phyloP scores from a whole-genome alignment of 1,139 yeast species.

The Candida sp. region DNA sequence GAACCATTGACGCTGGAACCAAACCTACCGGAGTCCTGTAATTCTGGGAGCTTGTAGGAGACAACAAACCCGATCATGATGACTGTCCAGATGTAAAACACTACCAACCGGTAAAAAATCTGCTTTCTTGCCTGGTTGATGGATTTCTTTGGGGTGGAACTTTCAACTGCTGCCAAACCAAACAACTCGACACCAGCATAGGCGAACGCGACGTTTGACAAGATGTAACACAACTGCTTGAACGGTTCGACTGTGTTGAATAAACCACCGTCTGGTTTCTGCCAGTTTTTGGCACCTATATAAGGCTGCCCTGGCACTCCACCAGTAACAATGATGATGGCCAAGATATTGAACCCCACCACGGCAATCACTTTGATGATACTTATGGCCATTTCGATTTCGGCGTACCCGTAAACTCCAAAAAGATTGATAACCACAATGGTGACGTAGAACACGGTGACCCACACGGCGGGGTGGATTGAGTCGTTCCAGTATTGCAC shows the following conservation, averaged over 20 bases:
- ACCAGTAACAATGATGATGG: constrained; percentile 33
- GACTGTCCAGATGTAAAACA: constrained; percentile 33
- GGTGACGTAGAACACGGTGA: constrained; percentile 32
- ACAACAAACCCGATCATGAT: constrained; percentile 37
- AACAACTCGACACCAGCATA: constrained; percentile 34
- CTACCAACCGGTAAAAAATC: constrained; percentile 37
- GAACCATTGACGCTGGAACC: constrained; percentile 34
- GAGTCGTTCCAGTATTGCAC: constrained; percentile 31
- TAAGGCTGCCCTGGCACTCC: constrained; percentile 33
- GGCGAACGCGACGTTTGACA: constrained; percentile 29
- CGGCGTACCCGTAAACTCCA: constrained; percentile 42
- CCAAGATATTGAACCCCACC: constrained; percentile 33
- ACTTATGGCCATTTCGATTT: constrained; percentile 35
- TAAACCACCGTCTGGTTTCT: constrained; percentile 32
- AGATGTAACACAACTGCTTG: constrained; percentile 26
- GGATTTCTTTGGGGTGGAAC: constrained; percentile 34
- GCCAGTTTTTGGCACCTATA: constrained; percentile 40
- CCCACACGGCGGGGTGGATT: constrained; percentile 34
- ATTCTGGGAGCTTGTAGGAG: constrained; percentile 25
- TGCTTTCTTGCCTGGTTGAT: constrained; percentile 40
- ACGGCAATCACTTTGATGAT: constrained; percentile 36
- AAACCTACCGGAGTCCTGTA: constrained; percentile 15
- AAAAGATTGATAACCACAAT: constrained; percentile 33
- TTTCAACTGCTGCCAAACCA: constrained; percentile 41
- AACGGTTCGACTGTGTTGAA: constrained; percentile 31